Conservation (phyloP, 2,329 filamentous ascomycete genomes). For the Paraphoma chrysanthemicola region DNA sequence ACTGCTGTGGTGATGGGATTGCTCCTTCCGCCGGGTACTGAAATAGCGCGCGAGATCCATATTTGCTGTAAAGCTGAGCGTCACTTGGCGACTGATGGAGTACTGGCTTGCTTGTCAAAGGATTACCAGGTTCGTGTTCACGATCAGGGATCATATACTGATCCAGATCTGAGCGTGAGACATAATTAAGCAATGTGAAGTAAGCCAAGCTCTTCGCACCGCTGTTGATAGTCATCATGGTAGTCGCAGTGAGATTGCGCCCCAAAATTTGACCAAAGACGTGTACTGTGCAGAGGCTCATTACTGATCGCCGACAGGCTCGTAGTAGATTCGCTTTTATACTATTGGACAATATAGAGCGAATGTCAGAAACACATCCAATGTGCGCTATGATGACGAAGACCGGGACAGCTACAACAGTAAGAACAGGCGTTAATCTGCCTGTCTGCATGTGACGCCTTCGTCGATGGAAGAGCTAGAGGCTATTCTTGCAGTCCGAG, state of each 20-base stretch:
- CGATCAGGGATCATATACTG: neutral
- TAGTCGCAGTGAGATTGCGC: neutral
- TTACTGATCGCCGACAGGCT: neutral
- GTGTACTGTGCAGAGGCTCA: neutral
- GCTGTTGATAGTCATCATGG: neutral
- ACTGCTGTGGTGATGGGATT: neutral
- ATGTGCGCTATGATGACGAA: neutral
- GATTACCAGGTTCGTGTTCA: neutral
- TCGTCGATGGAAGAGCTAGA: neutral
- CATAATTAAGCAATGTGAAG: neutral
- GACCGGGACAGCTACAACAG: neutral
- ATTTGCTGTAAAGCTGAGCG: constrained; percentile 1
- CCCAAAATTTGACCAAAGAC: neutral
- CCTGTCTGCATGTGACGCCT: neutral
- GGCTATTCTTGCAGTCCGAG: neutral
- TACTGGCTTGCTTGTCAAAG: no score
- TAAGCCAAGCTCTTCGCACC: neutral
- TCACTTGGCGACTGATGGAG: neutral
- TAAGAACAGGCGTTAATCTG: neutral
- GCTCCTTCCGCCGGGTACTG: constrained; percentile 17
- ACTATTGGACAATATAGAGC: neutral
- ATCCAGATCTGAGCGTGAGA: neutral
- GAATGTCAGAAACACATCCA: neutral
- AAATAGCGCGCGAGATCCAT: constrained; percentile 29
- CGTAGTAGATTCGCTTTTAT: neutral